Evolutionary conservation across 78 protist genomes (phyloP), one percentile per base, ranked within the genome.

Genomic region (Neovahlkampfia damariscottae): DNA sequence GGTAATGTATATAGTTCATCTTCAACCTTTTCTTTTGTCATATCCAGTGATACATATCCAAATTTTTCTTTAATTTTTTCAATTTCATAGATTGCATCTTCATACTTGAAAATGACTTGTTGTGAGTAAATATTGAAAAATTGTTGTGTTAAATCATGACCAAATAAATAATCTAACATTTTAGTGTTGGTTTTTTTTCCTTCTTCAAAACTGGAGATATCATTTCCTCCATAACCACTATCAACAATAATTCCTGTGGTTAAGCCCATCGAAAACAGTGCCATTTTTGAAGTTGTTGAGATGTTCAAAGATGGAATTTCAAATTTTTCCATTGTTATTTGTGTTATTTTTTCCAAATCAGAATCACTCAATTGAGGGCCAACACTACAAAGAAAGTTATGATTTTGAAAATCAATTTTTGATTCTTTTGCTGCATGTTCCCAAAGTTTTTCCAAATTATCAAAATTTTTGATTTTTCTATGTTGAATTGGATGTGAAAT

Each of bases 191-290:
- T n/a, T n/a, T n/a, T n/a, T n/a, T n/a, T n/a, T n/a, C n/a, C n/a
- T n/a, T n/a, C n/a, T n/a, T n/a, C n/a, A n/a, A n/a, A n/a, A n/a
- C n/a, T n/a, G n/a, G n/a, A n/a, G n/a, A n/a, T n/a, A n/a, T n/a
- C n/a, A n/a, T n/a, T n/a, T n/a, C n/a, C n/a, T n/a, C n/a, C 79
- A 28, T 28, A 2, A 35, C 79, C 79, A 35, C 67, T 40, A 38
- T 76, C 79, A 35, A 76, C 39, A 35, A 76, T 70, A 30, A 59
- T n/a, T 3, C 79, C 79, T 5, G 79, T 76, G 38, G 79, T 76
- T 50, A 59, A 1, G 69, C 79, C 79, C 66, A 5, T 38, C 1
- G 69, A 5, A 50, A 67, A 76, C 29, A 76, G 69, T 8, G 69
- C 32, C 2, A 76, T 8, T 32, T 67, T 70, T 38, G 79, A 10